phyloP scores from a whole-genome alignment of 2,329 filamentous ascomycete genomes.

The Intubia oerlemansii region DNA sequence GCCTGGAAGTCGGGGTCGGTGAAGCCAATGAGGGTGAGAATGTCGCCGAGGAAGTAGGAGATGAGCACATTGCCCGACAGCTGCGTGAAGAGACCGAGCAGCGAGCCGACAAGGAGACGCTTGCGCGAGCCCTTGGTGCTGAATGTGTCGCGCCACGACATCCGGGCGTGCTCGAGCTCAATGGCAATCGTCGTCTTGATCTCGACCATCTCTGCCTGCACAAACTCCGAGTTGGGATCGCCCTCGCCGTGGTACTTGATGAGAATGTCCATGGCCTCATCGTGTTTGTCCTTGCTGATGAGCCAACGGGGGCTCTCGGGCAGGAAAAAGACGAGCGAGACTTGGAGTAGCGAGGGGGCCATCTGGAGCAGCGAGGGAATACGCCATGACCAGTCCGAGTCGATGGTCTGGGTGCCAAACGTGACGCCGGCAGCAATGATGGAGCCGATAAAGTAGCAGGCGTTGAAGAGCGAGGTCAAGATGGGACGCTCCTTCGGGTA shows the following conservation, averaged over 20 bases:
- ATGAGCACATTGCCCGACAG: constrained; percentile 29
- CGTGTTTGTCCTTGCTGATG: constrained; percentile 10
- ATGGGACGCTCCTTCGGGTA: constrained; percentile 38
- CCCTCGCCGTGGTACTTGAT: constrained; percentile 24
- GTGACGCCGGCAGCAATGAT: constrained; percentile 27
- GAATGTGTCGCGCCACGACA: constrained; percentile 30
- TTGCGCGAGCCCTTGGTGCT: constrained; percentile 26
- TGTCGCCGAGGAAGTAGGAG: constrained; percentile 26
- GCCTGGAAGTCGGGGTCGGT: constrained; percentile 18
- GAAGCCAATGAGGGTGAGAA: constrained; percentile 23
- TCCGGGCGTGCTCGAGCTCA: constrained; percentile 26
- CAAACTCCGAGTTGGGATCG: constrained; percentile 26
- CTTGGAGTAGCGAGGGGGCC: constrained; percentile 15
- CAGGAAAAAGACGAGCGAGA: constrained; percentile 16
- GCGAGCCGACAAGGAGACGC: constrained; percentile 23
- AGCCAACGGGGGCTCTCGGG: constrained; percentile 12
- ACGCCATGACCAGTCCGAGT: constrained; percentile 17
- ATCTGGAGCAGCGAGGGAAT: constrained; percentile 20
- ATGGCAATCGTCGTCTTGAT: constrained; percentile 33
- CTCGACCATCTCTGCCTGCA: constrained; percentile 37
- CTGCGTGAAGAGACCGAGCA: constrained; percentile 32
- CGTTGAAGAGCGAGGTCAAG: constrained; percentile 36
- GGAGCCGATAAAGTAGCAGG: constrained; percentile 28
- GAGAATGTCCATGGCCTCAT: constrained; percentile 10
- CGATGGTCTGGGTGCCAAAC: constrained; percentile 21